Evolutionary conservation across 106 monocot genomes (phyloP), one percentile per base, ranked within the genome.

Genomic region (Cymbidium sinense): DNA sequence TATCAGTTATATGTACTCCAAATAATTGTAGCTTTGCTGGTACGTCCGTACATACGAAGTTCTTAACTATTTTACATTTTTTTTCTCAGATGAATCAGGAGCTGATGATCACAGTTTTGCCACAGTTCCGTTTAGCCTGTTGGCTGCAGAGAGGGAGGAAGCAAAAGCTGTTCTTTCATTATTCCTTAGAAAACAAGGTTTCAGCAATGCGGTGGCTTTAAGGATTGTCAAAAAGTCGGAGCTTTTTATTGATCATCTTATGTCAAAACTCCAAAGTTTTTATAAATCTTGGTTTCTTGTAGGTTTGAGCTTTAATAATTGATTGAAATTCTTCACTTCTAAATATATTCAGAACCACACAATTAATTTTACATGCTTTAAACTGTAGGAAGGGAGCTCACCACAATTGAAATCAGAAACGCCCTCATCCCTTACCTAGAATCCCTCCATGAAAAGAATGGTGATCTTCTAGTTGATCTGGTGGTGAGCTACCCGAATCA

Each of bases 371-470:
- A 2, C 27, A 5, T 80, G 76, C 3, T 79, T 55, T 61, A 34
- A 34, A 58, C 77, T 70, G 25, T 52, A 99, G 98, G 98, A 77
- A 92, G 94, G 80, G 94, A 99, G 84, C 94, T 99, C 18, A 92
- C 92, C 25, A 99, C 98, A n/a, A 86, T 94, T 58, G 98, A 99
- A 88, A 99, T 94, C 79, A 90, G 94, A 85, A 82, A 83, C 69
- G 87, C 90, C 28, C 86, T 99, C 27, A 73, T 87, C 47, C 91
- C 98, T 25, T 89, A 85, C 78, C 87, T 99, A 10, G 89, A 94
- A 77, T 78, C 84, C 43, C 90, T 95, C 30, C 78, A 78, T 12
- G 87, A 92, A 76, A 92, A 99, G 62, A 86, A 94, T 69, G 90
- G 85, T 23, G 83, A 92, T 73, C 50, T 81, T 41, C 76, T 94